Conservation (phyloP, 768 basidiomycete species). For the Boletus rubropictus region DNA sequence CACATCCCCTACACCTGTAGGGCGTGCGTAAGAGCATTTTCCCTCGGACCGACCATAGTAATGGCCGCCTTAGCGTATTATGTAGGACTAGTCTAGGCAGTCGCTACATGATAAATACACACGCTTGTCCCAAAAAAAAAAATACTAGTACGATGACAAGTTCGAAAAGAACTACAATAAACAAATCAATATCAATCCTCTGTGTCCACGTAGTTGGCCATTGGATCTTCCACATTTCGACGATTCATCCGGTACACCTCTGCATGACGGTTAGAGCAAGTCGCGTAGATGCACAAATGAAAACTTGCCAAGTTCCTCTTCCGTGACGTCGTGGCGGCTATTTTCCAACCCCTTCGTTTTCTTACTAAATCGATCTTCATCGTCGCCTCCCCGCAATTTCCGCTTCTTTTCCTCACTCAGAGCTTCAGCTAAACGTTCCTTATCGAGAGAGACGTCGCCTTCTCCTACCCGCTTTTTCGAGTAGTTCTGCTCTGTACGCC, state of each 20-base stretch:
- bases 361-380: constrained; percentile 50
- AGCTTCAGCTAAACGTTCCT: constrained; percentile 62
- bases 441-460: constrained; percentile 71
- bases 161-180: not conserved
- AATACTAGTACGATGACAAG: too few species aligned
- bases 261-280: constrained; percentile 30
- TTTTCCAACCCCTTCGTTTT: constrained; percentile 49
- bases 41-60: too few species aligned
- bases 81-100: too few species aligned
- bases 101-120: too few species aligned
- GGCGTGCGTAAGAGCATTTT: too few species aligned
- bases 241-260: constrained; percentile 87
- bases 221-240: constrained; percentile 76
- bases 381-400: constrained; percentile 53
- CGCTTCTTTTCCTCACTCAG: constrained; percentile 77
- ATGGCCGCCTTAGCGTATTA: too few species aligned
- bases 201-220: constrained; percentile 83
- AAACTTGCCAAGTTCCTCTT: constrained; percentile 74
- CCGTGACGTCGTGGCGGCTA: constrained; percentile 75
- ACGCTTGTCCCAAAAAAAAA: too few species aligned
- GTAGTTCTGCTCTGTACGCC: constrained; percentile 60
- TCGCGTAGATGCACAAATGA: not conserved
- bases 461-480: constrained; percentile 79
- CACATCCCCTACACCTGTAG: too few species aligned
- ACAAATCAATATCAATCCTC: constrained; percentile 28